Evolutionary conservation across 179 eudicot genomes (phyloP).

Genomic region (Heliamphora pulchella): DNA sequence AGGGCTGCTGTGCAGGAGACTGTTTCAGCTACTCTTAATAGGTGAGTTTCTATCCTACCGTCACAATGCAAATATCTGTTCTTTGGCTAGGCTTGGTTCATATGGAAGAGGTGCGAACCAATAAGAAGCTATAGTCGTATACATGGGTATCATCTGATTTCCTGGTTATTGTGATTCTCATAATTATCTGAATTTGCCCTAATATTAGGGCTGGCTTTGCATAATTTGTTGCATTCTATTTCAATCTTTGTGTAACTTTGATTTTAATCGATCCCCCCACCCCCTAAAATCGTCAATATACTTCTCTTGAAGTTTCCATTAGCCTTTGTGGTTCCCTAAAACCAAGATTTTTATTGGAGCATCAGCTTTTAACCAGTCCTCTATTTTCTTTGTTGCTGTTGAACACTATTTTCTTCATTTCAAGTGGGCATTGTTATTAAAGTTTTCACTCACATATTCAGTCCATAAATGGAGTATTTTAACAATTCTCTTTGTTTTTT

Average conservation of each 20-base stretch:
- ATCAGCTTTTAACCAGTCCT: background rate
- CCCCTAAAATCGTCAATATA: too few species aligned
- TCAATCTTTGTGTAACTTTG: background rate
- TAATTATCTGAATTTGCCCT: background rate
- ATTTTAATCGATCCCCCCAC: too few species aligned
- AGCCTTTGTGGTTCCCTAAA: background rate
- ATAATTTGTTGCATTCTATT: background rate
- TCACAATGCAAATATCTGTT: background rate
- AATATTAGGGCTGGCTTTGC: background rate
- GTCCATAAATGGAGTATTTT: background rate
- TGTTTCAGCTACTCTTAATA: conserved; percentile 95
- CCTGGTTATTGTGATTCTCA: conserved; percentile 3
- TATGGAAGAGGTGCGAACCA: background rate
- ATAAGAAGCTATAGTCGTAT: background rate
- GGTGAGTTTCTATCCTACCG: conserved; percentile 41
- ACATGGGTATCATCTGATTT: background rate
- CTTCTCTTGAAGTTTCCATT: background rate
- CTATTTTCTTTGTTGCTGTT: background rate
- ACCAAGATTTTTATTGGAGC: background rate
- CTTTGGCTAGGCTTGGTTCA: background rate
- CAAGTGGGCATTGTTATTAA: background rate
- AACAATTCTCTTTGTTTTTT: background rate
- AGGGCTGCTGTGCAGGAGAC: conserved; percentile 95
- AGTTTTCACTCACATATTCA: background rate
- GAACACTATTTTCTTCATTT: background rate